phyloP scores from a whole-genome alignment of 83 land plant genomes.

The Diphasiastrum complanatum region DNA sequence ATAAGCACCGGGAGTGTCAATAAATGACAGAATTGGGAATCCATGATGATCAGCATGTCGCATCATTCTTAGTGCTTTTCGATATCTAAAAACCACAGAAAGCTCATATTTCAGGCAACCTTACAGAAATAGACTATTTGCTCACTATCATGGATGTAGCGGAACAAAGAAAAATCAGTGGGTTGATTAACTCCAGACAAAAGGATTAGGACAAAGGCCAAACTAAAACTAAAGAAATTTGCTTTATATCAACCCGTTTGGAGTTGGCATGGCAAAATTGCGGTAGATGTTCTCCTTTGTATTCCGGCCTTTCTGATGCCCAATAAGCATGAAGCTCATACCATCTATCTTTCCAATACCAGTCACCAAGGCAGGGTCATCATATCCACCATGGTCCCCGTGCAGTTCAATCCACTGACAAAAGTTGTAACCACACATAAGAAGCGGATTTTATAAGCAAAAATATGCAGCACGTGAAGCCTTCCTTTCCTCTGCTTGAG shows the following conservation, averaged over 20 bases:
- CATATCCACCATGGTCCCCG: constrained; percentile 91
- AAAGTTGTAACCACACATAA: no score
- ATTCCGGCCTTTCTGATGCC: constrained; percentile 91
- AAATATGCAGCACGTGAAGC: no score
- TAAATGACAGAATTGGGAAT: constrained; percentile 74
- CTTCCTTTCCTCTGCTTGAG: no score
- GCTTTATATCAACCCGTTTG: constrained; percentile 60
- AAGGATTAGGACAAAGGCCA: no score
- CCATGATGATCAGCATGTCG: constrained; percentile 84
- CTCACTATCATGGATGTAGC: no score
- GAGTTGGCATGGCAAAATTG: constrained; percentile 95
- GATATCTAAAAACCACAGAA: constrained; percentile 56
- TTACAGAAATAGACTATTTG: background rate
- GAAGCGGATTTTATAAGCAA: no score
- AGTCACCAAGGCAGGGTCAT: constrained; percentile 90
- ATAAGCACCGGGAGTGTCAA: constrained; percentile 95
- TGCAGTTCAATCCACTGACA: constrained; percentile 96
- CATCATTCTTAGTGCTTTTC: constrained; percentile 91
- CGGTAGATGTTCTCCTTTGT: constrained; percentile 84
- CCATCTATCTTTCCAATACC: constrained; percentile 84
- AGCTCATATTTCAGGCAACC: background rate
- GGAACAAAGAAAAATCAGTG: no score
- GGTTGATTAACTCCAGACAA: no score
- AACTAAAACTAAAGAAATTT: background rate
- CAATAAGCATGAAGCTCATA: constrained; percentile 76